Evolutionary conservation across 176 grass and related monocot species (phyloP).

Genomic region (Juncus inflexus): DNA sequence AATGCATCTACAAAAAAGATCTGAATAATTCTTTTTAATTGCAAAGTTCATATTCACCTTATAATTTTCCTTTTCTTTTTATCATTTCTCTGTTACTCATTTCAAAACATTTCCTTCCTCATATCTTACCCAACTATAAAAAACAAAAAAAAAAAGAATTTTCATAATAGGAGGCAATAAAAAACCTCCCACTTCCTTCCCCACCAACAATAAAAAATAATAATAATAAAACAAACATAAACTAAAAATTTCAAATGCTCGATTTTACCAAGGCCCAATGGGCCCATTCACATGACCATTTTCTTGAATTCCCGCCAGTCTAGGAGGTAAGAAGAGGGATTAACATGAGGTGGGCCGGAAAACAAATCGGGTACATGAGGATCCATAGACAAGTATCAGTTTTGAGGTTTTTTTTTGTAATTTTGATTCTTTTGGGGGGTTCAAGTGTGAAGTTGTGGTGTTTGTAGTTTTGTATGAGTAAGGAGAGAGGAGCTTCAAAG

Average conservation of each 20-base stretch:
- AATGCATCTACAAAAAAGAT: no score
- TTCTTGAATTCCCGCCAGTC: slow-evolving; percentile 49
- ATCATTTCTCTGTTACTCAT: slow-evolving; percentile 18
- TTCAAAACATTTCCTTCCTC: background rate
- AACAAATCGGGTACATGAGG: slow-evolving; percentile 53
- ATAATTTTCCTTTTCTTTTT: slow-evolving; percentile 3
- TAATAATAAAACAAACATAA: slow-evolving; percentile 29
- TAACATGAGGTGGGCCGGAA: slow-evolving; percentile 40
- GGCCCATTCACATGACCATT: slow-evolving; percentile 51
- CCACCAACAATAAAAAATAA: slow-evolving; percentile 7
- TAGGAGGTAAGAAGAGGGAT: slow-evolving; percentile 62
- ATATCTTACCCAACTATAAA: background rate
- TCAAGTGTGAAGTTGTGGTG: no score
- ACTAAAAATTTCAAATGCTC: slow-evolving; percentile 40
- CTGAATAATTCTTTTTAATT: background rate
- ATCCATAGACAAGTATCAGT: no score
- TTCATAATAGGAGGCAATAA: slow-evolving; percentile 29
- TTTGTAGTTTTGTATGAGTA: no score
- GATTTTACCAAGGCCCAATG: slow-evolving; percentile 51
- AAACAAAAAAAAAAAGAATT: background rate
- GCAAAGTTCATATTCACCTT: slow-evolving; percentile 4
- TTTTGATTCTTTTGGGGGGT: no score
- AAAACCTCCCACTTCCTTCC: slow-evolving; percentile 45
- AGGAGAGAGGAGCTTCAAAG: no score
- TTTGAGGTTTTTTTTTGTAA: no score